Evolutionary conservation across 2,329 filamentous ascomycete species (phyloP).

Genomic region (Pseudocercospora fijiensis): DNA sequence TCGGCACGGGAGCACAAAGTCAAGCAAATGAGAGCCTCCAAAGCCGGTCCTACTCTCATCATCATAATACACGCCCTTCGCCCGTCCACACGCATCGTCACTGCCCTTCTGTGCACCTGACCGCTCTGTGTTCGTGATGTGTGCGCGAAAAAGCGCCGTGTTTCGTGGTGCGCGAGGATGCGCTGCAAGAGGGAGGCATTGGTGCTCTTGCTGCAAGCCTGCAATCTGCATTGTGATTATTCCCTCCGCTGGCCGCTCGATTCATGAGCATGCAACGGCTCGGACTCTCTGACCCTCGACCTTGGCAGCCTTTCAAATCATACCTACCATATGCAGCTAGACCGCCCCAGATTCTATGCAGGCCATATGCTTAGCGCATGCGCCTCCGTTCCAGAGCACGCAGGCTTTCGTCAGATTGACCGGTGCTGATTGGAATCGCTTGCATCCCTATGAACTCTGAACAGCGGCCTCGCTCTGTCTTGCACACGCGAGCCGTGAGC

Average conservation of each 20-base stretch:
- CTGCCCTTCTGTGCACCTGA: neutral
- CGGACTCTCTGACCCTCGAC: slow-evolving; percentile 13
- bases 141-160: neutral
- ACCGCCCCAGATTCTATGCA: slow-evolving; percentile 4
- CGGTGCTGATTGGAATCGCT: slow-evolving; percentile 14
- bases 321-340: neutral
- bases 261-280: slow-evolving; percentile 7
- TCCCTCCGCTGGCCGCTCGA: neutral
- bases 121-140: neutral
- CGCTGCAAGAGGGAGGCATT: neutral
- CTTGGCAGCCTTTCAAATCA: neutral
- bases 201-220: neutral
- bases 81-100: neutral
- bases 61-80: neutral
- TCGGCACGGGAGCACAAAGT: slow-evolving; percentile 12
- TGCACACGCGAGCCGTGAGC: slow-evolving; percentile 7
- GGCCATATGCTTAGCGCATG: slow-evolving; percentile 13
- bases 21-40: slow-evolving; percentile 20
- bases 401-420: slow-evolving; percentile 18
- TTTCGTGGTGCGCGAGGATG: neutral
- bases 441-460: slow-evolving; percentile 3
- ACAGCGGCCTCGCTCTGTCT: neutral
- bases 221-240: neutral
- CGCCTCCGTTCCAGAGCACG: slow-evolving; percentile 8
- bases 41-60: neutral